These are phyloP conservation scores for Pittosporum tobira DNA, from an alignment of 129 eudicot species.

Conservation along the genomic window DNA sequence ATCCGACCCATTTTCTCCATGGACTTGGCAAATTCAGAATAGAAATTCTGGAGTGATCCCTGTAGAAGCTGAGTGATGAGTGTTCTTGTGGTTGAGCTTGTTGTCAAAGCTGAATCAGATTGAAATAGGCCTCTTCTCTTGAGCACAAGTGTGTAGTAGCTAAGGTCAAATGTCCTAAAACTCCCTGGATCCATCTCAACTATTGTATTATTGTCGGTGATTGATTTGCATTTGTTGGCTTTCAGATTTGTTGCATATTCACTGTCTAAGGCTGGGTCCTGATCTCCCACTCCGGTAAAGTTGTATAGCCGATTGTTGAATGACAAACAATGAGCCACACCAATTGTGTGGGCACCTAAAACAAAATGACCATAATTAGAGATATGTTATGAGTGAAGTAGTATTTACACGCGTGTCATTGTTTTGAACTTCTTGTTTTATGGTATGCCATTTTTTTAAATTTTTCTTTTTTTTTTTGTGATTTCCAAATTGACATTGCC, in stretches of 20 bases:
- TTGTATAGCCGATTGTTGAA: slow-evolving; percentile 65
- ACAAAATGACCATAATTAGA: not conserved
- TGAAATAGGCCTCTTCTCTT: slow-evolving; percentile 67
- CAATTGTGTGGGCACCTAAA: slow-evolving; percentile 85
- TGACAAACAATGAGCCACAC: slow-evolving; percentile 59
- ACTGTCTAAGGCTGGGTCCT: slow-evolving; percentile 69
- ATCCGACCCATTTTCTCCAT: slow-evolving; percentile 83
- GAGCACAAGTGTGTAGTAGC: slow-evolving; percentile 57
- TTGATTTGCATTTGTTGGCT: slow-evolving; percentile 44
- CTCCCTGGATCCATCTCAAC: slow-evolving; percentile 95
- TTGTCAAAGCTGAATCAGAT: slow-evolving; percentile 67
- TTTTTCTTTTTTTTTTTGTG: no score
- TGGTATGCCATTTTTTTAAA: no score
- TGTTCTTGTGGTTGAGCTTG: slow-evolving; percentile 32
- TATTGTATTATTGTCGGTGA: slow-evolving; percentile 40
- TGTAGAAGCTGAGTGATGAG: slow-evolving; percentile 43
- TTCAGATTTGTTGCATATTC: slow-evolving; percentile 60
- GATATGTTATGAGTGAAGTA: not conserved
- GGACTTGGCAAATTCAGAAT: slow-evolving; percentile 46
- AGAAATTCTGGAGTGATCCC: slow-evolving; percentile 47
- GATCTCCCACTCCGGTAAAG: slow-evolving; percentile 60
- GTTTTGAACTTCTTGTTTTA: no score
- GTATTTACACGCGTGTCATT: no score
- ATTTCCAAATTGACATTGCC: no score
- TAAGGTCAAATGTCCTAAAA: slow-evolving; percentile 73